Evolutionary conservation across 108 stramenopile genomes (phyloP).

Genomic region (Schizochytrium sp.): DNA sequence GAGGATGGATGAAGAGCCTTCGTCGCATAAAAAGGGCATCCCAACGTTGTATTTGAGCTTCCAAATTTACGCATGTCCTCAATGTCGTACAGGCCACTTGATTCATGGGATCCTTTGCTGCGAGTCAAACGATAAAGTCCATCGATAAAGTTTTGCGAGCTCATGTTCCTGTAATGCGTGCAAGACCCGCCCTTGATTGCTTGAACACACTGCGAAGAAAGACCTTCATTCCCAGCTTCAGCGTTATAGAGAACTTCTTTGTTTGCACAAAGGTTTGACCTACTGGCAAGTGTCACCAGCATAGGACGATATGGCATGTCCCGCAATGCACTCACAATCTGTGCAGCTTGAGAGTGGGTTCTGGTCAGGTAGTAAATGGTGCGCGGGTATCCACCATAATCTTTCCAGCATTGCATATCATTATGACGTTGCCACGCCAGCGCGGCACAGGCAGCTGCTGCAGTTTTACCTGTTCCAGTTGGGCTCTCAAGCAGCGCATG

Average conservation of each 20-base stretch:
- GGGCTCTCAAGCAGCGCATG: slow-evolving; percentile 80
- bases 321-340: slow-evolving; percentile 91
- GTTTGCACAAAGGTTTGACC: slow-evolving; percentile 96
- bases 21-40: slow-evolving; percentile 93
- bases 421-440: background rate
- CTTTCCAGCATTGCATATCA: background rate
- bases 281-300: slow-evolving; percentile 81
- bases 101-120: background rate
- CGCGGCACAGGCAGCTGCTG: background rate
- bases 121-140: background rate
- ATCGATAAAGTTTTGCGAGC: background rate
- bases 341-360: slow-evolving; percentile 90
- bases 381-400: background rate
- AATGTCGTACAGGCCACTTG: slow-evolving; percentile 82
- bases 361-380: slow-evolving; percentile 13
- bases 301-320: slow-evolving; percentile 88
- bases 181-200: slow-evolving; percentile 10
- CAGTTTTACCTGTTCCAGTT: slow-evolving; percentile 76
- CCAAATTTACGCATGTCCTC: slow-evolving; percentile 91
- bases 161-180: background rate
- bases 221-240: background rate
- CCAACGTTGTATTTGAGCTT: slow-evolving; percentile 73
- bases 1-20: slow-evolving; percentile 80
- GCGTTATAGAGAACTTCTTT: slow-evolving; percentile 62
- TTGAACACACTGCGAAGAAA: background rate